These are phyloP conservation scores for Xylaria intraflava DNA, from an alignment of 495 filamentous ascomycete genomes.

Conservation along the genomic window DNA sequence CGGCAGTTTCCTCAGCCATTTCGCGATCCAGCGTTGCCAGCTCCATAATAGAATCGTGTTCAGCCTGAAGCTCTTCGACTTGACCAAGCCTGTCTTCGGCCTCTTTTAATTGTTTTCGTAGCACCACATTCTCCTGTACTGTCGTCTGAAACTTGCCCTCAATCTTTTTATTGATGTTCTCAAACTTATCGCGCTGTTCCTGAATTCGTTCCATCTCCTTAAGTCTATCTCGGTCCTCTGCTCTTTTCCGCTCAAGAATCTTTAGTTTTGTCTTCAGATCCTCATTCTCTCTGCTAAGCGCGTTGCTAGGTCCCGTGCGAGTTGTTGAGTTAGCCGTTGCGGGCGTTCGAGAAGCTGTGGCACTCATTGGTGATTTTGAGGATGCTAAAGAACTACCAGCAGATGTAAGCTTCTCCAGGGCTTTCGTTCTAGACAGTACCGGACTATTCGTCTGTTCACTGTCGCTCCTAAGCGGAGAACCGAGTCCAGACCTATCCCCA, in stretches of 20 bases:
- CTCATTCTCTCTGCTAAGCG: slow-evolving; percentile 60
- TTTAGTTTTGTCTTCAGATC: slow-evolving; percentile 73
- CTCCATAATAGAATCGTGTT: slow-evolving; percentile 79
- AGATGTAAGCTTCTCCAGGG: slow-evolving; percentile 41
- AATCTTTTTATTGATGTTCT: slow-evolving; percentile 83
- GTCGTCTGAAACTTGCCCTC: slow-evolving; percentile 85
- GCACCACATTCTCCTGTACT: slow-evolving; percentile 68
- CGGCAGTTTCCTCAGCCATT: slow-evolving; percentile 92
- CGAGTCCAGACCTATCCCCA: slow-evolving; percentile 28
- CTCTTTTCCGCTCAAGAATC: slow-evolving; percentile 71
- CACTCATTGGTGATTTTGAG: slow-evolving; percentile 21
- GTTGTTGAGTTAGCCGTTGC: slow-evolving; percentile 21
- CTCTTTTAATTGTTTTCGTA: slow-evolving; percentile 72
- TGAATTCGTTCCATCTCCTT: slow-evolving; percentile 71
- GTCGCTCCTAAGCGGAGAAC: slow-evolving; percentile 35
- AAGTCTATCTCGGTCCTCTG: slow-evolving; percentile 82
- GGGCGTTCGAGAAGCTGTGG: slow-evolving; percentile 25
- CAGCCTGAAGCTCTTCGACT: slow-evolving; percentile 66
- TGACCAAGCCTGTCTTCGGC: slow-evolving; percentile 59
- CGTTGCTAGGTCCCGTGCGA: slow-evolving; percentile 27
- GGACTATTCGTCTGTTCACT: slow-evolving; percentile 44
- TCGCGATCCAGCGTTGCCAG: slow-evolving; percentile 84
- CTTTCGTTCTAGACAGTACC: slow-evolving; percentile 35
- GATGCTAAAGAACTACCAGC: slow-evolving; percentile 20
- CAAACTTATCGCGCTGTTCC: slow-evolving; percentile 76